A percentile compares a stretch with the other conserved stretches of the same genome.
These are phyloP conservation scores for Manihot esculenta DNA, from an alignment of 441 rosid genomes.

Conservation along the genomic window DNA sequence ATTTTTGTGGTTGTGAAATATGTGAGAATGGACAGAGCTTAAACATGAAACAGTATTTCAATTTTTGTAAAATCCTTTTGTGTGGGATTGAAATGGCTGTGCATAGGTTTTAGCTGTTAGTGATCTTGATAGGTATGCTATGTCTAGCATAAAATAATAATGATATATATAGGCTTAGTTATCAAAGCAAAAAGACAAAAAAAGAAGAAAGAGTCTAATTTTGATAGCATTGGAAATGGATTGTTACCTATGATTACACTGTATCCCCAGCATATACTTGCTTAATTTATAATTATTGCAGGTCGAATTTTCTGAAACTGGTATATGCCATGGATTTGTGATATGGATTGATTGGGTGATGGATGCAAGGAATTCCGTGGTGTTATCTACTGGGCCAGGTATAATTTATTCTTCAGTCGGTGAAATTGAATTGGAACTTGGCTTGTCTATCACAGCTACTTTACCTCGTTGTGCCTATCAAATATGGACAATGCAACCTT, in stretches of 20 bases:
- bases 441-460: neutral
- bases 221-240: neutral
- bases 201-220: neutral
- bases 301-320: slow-evolving; percentile 63
- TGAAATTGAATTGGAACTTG: neutral
- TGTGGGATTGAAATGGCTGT: neutral
- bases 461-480: neutral
- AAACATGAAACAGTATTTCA: neutral
- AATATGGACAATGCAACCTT: neutral
- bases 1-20: neutral
- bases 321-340: slow-evolving; percentile 83
- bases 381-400: slow-evolving; percentile 85
- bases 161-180: neutral
- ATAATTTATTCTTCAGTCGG: slow-evolving; percentile 12
- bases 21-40: neutral
- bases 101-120: neutral
- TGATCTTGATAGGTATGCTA: neutral
- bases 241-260: neutral
- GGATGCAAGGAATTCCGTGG: slow-evolving; percentile 54
- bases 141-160: neutral
- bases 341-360: slow-evolving; percentile 95
- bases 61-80: neutral
- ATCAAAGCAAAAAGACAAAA: neutral
- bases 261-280: neutral
- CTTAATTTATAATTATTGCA: slow-evolving; percentile 20